These are phyloP conservation scores for Brassica cretica DNA, from an alignment of 345 rosid genomes.

Conservation along the genomic window DNA sequence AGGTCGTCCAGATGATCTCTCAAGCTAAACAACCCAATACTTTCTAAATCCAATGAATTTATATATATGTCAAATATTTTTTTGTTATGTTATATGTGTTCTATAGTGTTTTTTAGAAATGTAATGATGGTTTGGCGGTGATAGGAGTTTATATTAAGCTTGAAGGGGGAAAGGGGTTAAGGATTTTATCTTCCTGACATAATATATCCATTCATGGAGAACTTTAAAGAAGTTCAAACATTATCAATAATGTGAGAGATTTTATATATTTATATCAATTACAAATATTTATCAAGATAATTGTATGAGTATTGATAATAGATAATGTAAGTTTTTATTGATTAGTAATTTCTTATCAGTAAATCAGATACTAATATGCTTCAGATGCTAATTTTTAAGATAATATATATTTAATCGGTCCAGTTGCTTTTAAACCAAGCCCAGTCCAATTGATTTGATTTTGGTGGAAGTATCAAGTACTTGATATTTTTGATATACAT, in stretches of 20 bases:
- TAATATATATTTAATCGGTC: too few species aligned
- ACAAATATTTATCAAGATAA: neutral
- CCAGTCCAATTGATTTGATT: too few species aligned
- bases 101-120: constrained; percentile 29
- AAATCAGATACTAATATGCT: neutral
- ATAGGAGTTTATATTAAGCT: constrained; percentile 32
- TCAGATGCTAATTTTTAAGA: too few species aligned
- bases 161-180: neutral
- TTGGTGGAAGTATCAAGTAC: too few species aligned
- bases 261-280: neutral
- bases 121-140: constrained; percentile 33
- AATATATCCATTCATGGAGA: neutral
- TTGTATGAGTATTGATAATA: neutral
- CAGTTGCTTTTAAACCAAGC: too few species aligned
- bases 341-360: neutral
- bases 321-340: neutral
- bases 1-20: neutral
- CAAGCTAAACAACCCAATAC: constrained; percentile 60
- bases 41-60: constrained; percentile 43
- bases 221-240: neutral
- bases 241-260: constrained; percentile 3
- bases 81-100: constrained; percentile 17
- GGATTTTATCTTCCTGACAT: neutral
- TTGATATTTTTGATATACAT: neutral
- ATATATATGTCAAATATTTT: constrained; percentile 16